Evolutionary conservation across 495 filamentous ascomycete species (phyloP).

Genomic region (Barbatosphaeria neglecta): DNA sequence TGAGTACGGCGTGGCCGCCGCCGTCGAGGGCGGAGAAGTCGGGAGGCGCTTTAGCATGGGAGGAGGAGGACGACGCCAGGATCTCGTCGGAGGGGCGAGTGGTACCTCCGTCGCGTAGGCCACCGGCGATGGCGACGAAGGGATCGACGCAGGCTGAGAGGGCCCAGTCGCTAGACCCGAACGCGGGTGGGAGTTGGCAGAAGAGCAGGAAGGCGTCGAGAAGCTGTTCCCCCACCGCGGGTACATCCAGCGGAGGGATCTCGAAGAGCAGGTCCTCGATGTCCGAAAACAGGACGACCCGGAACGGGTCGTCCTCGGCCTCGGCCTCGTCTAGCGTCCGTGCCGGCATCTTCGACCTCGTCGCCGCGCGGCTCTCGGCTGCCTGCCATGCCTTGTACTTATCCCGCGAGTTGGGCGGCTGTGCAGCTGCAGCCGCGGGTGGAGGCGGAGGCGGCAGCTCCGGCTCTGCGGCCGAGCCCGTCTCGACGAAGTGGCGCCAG

Average conservation of each 20-base stretch:
- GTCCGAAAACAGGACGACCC: slow-evolving; percentile 69
- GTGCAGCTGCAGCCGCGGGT: slow-evolving; percentile 10
- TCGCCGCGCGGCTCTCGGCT: slow-evolving; percentile 41
- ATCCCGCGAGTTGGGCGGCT: slow-evolving; percentile 17
- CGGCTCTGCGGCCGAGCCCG: slow-evolving; percentile 14
- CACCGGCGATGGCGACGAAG: slow-evolving; percentile 16
- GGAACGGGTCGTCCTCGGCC: slow-evolving; percentile 64
- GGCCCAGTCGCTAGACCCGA: slow-evolving; percentile 6
- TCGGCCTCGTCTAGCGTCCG: slow-evolving; percentile 47
- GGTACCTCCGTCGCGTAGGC: slow-evolving; percentile 5
- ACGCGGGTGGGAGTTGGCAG: slow-evolving; percentile 50
- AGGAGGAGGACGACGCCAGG: neutral
- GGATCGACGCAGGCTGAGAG: slow-evolving; percentile 17
- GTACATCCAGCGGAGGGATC: slow-evolving; percentile 26
- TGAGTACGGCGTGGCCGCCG: slow-evolving; percentile 15
- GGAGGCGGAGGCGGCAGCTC: slow-evolving; percentile 16
- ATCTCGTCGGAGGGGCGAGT: too few species aligned
- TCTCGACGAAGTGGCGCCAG: slow-evolving; percentile 48
- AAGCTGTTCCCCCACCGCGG: slow-evolving; percentile 29
- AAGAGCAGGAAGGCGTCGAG: slow-evolving; percentile 61
- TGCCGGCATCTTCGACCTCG: slow-evolving; percentile 46
- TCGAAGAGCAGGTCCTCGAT: slow-evolving; percentile 50
- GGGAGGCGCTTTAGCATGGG: slow-evolving; percentile 10
- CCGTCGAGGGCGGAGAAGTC: slow-evolving; percentile 22
- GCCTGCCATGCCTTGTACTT: slow-evolving; percentile 46